Base-by-base conservation (phyloP, 2,329 filamentous ascomycete species). In the Colletotrichum sp. region DNA sequence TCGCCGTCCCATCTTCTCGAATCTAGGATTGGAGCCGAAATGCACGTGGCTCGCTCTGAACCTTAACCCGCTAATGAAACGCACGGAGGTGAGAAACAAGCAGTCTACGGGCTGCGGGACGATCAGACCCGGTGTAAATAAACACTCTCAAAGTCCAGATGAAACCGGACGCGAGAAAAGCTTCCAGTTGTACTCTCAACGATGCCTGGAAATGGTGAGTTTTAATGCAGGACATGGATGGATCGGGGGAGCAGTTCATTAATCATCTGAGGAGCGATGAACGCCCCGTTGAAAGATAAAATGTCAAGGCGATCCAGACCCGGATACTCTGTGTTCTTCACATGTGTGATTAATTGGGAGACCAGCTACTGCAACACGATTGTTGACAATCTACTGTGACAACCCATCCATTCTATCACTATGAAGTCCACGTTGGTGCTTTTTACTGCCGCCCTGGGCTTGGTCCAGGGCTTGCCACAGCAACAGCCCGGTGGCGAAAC, bases 331-430 rank as follows among this genome's bases (percentile, higher is more conserved):
- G n/a, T n/a, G n/a, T n/a, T n/a, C n/a, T n/a, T n/a, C n/a, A n/a
- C n/a, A 5, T 21, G 44, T 1, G 12, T 7, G 4, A 15, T 1
- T 0, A 0, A 6, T 12, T 18, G 4, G 2, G 59, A 0, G 7
- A 24, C 2, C n/a, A 4, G 18, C 16, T 30, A 9, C 1, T 21
- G 0, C 8, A 34, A 13, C 0, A 21, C 2, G 0, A 21, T 49
- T 0, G n/a, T 21, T 0, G n/a, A 49, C 6, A 13, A 0, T 8
- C 0, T 3, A 28, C 24, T 3, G 55, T 4, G 8, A 4, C 0
- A 2, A 30, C 0, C 0, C n/a, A 4, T 5, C 10, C 10, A 49
- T 0, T 7, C 10, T 21, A 1, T 49, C 44, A 49, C 44, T 2
- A 64, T 64, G 62, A 64, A 1, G 32, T 6, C 21, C 16, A 13